phyloP scores from a whole-genome alignment of 1,284 basidiomycete species.

The Phellopilus nigrolimitatus region DNA sequence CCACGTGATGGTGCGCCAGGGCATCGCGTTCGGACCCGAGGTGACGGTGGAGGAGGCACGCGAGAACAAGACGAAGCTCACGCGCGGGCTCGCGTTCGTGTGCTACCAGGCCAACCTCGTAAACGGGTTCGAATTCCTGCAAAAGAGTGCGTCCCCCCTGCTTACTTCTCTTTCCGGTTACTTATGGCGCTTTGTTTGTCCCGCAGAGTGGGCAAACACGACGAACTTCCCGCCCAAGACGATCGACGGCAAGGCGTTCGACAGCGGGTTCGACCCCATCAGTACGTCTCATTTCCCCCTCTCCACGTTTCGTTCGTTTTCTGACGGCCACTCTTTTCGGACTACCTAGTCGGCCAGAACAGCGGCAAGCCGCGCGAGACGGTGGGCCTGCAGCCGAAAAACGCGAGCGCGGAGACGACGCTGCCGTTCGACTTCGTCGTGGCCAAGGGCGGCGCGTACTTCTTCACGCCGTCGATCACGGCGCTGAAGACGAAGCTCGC shows the following conservation, averaged over 20 bases:
- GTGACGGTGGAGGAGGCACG: constrained; percentile 35
- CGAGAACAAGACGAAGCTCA: constrained; percentile 34
- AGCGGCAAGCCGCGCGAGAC: constrained; percentile 30
- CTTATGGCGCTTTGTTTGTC: neutral
- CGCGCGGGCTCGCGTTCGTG: constrained; percentile 46
- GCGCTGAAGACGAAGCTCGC: constrained; percentile 29
- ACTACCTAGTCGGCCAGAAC: constrained; percentile 42
- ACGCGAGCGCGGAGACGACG: constrained; percentile 26
- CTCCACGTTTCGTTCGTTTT: neutral
- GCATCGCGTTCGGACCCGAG: constrained; percentile 45
- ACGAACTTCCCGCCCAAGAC: constrained; percentile 27
- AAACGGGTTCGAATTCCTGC: constrained; percentile 46
- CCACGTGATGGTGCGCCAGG: constrained; percentile 39
- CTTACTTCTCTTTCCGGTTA: no score
- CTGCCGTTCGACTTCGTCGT: constrained; percentile 31
- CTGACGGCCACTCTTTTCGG: neutral
- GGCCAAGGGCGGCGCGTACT: constrained; percentile 39
- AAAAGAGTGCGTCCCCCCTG: constrained; percentile 25
- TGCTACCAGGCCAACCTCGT: constrained; percentile 44
- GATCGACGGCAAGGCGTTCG: neutral
- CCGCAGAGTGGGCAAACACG: constrained; percentile 30
- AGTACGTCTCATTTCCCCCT: constrained; percentile 18
- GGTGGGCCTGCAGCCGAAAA: constrained; percentile 37
- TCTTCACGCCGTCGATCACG: constrained; percentile 38
- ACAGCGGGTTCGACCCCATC: constrained; percentile 29